Conservation (phyloP, 352 stramenopile species). For the Pythium periplocum region DNA sequence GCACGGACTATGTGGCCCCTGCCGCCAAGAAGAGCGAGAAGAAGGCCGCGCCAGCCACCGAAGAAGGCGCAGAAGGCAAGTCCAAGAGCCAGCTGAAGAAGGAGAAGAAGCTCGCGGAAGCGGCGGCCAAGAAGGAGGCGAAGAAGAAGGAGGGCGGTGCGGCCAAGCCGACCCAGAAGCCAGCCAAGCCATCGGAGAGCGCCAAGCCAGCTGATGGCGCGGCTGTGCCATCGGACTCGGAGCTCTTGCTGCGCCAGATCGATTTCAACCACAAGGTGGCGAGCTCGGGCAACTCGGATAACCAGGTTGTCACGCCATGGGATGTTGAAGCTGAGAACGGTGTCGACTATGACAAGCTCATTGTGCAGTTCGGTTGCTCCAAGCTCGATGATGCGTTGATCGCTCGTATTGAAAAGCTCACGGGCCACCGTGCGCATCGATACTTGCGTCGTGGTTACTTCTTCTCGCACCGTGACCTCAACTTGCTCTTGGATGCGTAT, state of each 20-base stretch:
- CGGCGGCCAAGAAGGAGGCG: constrained; percentile 48
- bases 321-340: constrained; percentile 92
- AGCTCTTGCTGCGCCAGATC: constrained; percentile 66
- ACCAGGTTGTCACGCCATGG: constrained; percentile 90
- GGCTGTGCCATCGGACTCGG: constrained; percentile 40
- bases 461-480: constrained; percentile 99
- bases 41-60: constrained; percentile 4
- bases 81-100: constrained; percentile 88
- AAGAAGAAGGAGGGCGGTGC: constrained; percentile 25
- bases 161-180: constrained; percentile 30
- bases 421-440: constrained; percentile 90
- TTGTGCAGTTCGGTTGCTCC: constrained; percentile 96
- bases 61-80: constrained; percentile 32
- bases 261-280: constrained; percentile 69
- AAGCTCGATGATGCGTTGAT: constrained; percentile 93
- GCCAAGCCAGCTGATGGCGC: constrained; percentile 61
- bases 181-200: constrained; percentile 61
- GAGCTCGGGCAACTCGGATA: constrained; percentile 41
- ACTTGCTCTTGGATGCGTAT: constrained; percentile 93
- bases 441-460: constrained; percentile 99
- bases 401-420: constrained; percentile 93
- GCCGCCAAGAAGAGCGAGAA: constrained; percentile 37
- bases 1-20: constrained; percentile 59
- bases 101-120: constrained; percentile 80
- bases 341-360: constrained; percentile 99